Evolutionary conservation across 2,329 filamentous ascomycete genomes (phyloP).

Genomic region (Scedosporium boydii): DNA sequence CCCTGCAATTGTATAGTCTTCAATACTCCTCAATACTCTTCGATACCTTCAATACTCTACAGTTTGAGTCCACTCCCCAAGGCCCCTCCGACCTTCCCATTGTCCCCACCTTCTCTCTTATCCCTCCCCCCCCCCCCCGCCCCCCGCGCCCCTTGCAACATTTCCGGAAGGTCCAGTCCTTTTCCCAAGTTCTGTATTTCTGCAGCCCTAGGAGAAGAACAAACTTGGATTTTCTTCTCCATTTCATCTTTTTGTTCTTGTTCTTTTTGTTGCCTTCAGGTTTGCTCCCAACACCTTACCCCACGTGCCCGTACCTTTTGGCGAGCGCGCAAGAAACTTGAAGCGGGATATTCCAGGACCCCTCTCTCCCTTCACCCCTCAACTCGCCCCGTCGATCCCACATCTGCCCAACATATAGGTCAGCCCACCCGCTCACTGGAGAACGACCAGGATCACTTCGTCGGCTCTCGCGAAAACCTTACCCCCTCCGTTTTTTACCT

Average conservation of each 20-base stretch:
- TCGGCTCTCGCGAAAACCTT: background rate
- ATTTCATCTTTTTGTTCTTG: background rate
- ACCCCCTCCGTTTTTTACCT: background rate
- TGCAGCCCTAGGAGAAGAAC: no score
- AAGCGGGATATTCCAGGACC: background rate
- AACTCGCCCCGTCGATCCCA: background rate
- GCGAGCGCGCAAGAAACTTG: background rate
- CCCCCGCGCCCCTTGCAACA: no score
- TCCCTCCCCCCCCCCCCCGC: no score
- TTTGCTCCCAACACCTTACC: background rate
- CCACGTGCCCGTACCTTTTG: background rate
- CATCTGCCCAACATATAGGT: background rate
- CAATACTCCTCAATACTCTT: no score
- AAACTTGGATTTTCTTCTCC: background rate
- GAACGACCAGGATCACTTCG: background rate
- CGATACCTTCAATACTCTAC: no score
- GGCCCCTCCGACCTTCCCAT: background rate
- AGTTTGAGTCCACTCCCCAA: no score
- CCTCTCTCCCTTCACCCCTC: slow-evolving; percentile 1
- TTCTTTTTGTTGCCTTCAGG: background rate
- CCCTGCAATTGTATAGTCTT: no score
- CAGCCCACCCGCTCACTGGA: background rate
- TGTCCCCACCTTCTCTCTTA: background rate
- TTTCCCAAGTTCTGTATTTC: no score
- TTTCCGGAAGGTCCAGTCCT: no score